Percentiles rank a stretch among this genome's conserved stretches.
These are phyloP conservation scores for Capsicum rhomboideum DNA, from an alignment of 257 asterid species.

Conservation along the genomic window DNA sequence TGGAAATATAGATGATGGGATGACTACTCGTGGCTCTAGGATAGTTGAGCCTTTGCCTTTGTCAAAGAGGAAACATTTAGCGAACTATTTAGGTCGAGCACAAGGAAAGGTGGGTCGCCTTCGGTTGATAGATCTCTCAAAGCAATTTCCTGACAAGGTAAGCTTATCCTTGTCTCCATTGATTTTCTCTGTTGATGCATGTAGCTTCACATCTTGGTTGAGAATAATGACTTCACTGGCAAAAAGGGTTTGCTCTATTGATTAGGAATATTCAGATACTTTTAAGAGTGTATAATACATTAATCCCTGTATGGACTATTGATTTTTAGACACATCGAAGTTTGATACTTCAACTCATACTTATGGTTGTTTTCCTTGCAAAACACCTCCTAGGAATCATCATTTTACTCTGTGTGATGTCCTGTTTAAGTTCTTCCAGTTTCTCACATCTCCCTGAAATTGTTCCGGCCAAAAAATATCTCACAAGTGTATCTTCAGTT, in stretches of 20 bases:
- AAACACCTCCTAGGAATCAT: not conserved
- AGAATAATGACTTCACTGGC: not conserved
- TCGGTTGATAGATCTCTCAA: constrained; percentile 71
- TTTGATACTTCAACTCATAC: not conserved
- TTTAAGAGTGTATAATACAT: not conserved
- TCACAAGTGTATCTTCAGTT: not conserved
- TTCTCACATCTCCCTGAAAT: not conserved
- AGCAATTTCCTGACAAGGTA: constrained; percentile 82
- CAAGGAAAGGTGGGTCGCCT: constrained; percentile 88
- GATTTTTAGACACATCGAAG: not conserved
- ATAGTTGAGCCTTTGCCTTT: constrained; percentile 80
- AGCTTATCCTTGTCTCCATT: constrained; percentile 8
- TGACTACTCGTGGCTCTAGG: constrained; percentile 55
- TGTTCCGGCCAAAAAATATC: not conserved
- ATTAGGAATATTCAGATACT: not conserved
- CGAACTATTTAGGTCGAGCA: constrained; percentile 88
- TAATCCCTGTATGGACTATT: not conserved
- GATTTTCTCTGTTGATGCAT: not conserved
- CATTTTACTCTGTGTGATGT: not conserved
- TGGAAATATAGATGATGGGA: constrained; percentile 93
- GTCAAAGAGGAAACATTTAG: constrained; percentile 73
- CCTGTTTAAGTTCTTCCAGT: not conserved
- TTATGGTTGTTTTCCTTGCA: not conserved
- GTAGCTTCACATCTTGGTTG: constrained; percentile 1
- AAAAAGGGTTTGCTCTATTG: not conserved